Evolutionary conservation across 2,329 filamentous ascomycete species (phyloP), one percentile per base, ranked within the genome.

Genomic region (Colletotrichum sp.): DNA sequence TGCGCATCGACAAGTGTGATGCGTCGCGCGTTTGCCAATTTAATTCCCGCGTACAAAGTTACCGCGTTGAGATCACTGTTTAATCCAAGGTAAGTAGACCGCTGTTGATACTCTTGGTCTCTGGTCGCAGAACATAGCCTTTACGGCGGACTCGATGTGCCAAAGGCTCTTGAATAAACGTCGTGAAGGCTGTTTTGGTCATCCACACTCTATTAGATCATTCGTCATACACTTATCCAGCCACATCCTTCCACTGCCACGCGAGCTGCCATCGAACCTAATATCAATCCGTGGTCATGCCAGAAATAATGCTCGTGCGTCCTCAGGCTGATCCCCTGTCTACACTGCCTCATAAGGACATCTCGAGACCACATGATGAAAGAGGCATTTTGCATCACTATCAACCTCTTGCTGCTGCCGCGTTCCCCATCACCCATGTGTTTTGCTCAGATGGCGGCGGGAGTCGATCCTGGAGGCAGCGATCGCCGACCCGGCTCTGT

Each of bases 401-500:
- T 52, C 10, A 52, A 21, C n/a, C n/a, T 52, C 43, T 52, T 52
- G 43, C n/a, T 52, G 43, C 43, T 52, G n/a, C 43, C n/a, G 43
- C 43, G 10, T 52, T n/a, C 28, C 26, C 16, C 32, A 8, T 16
- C 16, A 18, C n/a, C 55, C 16, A 30, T 14, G 48, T 5, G 16
- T 7, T n/a, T 63, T 5, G 26, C 9, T 68, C 58, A 73, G 7
- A 59, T 24, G 10, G 56, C 58, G n/a, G 36, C 38, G 12, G 69
- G 34, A 14, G 32, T 69, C 56, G 71, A 21, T 26, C 66, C 62
- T 48, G 74, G 56, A 13, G 68, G 55, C 16, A 69, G 76, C 21
- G 62, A 63, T 26, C 71, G 65, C 28, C 74, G 74, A 24, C 65
- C 18, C 34, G 76, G 81, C 65, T 87, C 85, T 5, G 82, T 78